phyloP scores from a whole-genome alignment of 129 eudicot genomes.

The Centella asiatica region DNA sequence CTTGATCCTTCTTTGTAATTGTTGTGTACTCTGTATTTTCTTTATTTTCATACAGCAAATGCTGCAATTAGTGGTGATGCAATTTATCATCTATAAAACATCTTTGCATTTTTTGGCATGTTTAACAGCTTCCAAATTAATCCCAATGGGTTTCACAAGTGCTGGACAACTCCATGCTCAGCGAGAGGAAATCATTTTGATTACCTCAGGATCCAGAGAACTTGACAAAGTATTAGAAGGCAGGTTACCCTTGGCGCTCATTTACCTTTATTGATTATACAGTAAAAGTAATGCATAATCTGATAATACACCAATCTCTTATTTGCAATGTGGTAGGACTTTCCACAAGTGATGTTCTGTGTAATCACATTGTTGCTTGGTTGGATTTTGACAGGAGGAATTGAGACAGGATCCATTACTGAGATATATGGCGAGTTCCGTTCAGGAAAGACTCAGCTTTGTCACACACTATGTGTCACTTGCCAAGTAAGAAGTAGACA shows the following conservation, averaged over 20 bases:
- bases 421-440: constrained; percentile 90
- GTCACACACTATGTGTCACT: constrained; percentile 89
- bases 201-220: constrained; percentile 86
- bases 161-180: constrained; percentile 86
- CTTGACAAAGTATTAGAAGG: constrained; percentile 94
- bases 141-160: constrained; percentile 95
- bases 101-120: too few relatives aligned
- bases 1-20: constrained; percentile 1
- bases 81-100: too few relatives aligned
- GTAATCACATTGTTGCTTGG: not conserved
- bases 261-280: not conserved
- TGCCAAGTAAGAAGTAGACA: constrained; percentile 54
- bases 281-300: not conserved
- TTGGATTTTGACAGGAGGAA: constrained; percentile 49
- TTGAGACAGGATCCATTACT: constrained; percentile 91
- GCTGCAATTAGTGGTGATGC: too few relatives aligned
- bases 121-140: constrained; percentile 91
- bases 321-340: not conserved
- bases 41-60: too few relatives aligned
- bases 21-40: too few relatives aligned
- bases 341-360: not conserved
- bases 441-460: constrained; percentile 95
- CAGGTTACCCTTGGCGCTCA: constrained; percentile 16
- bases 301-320: not conserved
- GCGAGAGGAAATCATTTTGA: constrained; percentile 82